Evolutionary conservation across 2,329 filamentous ascomycete species (phyloP).

Genomic region (Fusarium duplospermum): DNA sequence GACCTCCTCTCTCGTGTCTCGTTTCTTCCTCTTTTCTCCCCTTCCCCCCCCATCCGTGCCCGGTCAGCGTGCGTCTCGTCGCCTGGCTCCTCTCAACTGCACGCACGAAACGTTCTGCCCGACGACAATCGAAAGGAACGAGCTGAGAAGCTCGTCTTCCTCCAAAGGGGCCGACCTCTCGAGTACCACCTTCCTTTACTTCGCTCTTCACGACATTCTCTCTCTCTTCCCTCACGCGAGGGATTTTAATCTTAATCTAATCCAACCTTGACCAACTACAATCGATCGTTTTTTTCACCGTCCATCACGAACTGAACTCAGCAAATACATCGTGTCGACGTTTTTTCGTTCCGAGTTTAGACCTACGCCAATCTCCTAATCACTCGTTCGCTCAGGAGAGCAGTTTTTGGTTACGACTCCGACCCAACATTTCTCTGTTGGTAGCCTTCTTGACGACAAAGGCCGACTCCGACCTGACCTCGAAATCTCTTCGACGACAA

Average conservation of each 20-base stretch:
- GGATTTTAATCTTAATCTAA: constrained; percentile 45
- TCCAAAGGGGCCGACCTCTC: constrained; percentile 28
- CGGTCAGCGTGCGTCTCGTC: constrained; percentile 40
- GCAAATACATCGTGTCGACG: constrained; percentile 14
- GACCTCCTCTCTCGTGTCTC: constrained; percentile 23
- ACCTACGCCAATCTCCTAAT: constrained; percentile 27
- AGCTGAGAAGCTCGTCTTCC: constrained; percentile 36
- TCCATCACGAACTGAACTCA: constrained; percentile 30
- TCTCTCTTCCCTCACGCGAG: constrained; percentile 29
- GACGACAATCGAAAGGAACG: constrained; percentile 43
- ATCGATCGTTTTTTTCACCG: constrained; percentile 36
- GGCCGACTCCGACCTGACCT: constrained; percentile 5
- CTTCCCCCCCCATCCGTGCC: constrained; percentile 37
- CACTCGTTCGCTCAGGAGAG: constrained; percentile 39
- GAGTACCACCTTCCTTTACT: constrained; percentile 36
- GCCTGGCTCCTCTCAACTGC: constrained; percentile 40
- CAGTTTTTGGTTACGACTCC: constrained; percentile 49
- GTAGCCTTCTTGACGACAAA: constrained; percentile 31
- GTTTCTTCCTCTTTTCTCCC: constrained; percentile 19
- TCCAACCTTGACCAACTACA: constrained; percentile 38
- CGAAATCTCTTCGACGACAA: constrained; percentile 19
- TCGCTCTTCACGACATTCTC: constrained; percentile 34
- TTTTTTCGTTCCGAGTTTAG: constrained; percentile 19
- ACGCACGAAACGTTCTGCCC: constrained; percentile 16
- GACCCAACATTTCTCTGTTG: constrained; percentile 44